A percentile compares a stretch with the other conserved stretches of the same genome.
Conservation (phyloP, 75 land plant genomes). For the Azolla pinnata region DNA sequence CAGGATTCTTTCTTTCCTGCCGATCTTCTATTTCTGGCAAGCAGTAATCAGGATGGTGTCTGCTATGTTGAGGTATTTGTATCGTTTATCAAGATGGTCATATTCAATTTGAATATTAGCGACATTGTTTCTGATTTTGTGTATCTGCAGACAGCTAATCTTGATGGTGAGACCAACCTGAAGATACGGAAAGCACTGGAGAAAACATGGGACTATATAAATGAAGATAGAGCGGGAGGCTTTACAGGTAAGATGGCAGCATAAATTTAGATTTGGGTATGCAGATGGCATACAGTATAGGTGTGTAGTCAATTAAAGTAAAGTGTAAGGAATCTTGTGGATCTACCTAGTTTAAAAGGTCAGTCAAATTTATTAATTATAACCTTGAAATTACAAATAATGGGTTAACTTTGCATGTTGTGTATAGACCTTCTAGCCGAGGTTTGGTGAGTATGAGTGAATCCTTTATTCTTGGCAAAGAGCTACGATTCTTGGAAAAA, state of each 20-base stretch:
- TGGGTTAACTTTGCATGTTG: no score
- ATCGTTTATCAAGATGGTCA: neutral
- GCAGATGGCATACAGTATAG: no score
- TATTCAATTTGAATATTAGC: constrained; percentile 1
- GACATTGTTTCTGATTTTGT: constrained; percentile 11
- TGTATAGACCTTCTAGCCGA: no score
- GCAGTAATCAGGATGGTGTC: constrained; percentile 93
- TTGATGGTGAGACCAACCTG: constrained; percentile 98
- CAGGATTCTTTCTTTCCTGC: constrained; percentile 94
- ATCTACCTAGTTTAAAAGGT: no score
- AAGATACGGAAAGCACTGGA: constrained; percentile 96
- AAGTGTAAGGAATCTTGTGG: no score
- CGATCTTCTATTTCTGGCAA: constrained; percentile 83
- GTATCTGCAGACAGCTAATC: constrained; percentile 88
- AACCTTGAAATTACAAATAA: no score
- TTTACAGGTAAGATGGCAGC: constrained; percentile 88
- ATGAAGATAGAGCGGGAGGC: constrained; percentile 65
- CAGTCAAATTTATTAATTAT: no score
- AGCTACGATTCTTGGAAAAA: no score
- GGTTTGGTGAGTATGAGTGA: no score
- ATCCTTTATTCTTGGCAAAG: no score
- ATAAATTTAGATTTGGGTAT: no score
- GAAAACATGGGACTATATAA: constrained; percentile 91
- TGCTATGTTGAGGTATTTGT: constrained; percentile 84
- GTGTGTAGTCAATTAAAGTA: no score